A percentile compares a stretch with the other conserved stretches of the same genome.
These are phyloP conservation scores for Sclerotinia minor DNA, from an alignment of 2,329 filamentous ascomycete species.

Conservation along the genomic window DNA sequence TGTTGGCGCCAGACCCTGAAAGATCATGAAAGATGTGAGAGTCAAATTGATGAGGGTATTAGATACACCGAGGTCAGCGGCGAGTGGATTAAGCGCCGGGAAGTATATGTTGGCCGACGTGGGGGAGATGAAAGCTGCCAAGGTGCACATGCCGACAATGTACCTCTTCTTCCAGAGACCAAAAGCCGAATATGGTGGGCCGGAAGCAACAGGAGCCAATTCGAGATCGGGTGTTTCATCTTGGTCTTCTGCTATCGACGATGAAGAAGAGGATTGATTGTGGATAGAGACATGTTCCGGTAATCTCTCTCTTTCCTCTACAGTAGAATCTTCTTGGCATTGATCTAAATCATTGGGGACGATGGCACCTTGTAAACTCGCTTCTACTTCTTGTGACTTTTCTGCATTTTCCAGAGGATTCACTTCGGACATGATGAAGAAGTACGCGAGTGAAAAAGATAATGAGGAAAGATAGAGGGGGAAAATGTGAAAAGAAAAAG, in stretches of 20 bases:
- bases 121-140: conserved; percentile 44
- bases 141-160: conserved; percentile 54
- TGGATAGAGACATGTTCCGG: conserved; percentile 7
- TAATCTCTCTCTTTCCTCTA: conserved; percentile 25
- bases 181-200: conserved; percentile 41
- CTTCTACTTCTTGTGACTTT: conserved; percentile 30
- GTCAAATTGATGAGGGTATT: conserved; percentile 40
- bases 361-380: conserved; percentile 28
- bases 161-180: conserved; percentile 47
- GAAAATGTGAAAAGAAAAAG: neutral
- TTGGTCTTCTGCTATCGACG: conserved; percentile 30
- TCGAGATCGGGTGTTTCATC: conserved; percentile 38
- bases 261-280: conserved; percentile 19
- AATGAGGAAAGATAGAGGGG: neutral
- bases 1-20: conserved; percentile 60
- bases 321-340: conserved; percentile 26
- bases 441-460: neutral
- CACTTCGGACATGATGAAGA: conserved; percentile 33
- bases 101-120: conserved; percentile 42
- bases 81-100: conserved; percentile 42
- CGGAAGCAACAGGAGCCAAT: conserved; percentile 35
- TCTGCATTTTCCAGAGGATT: conserved; percentile 30
- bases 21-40: conserved; percentile 46
- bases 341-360: conserved; percentile 26
- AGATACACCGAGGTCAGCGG: conserved; percentile 37